Evolutionary conservation across 306 rosid species (phyloP).

Genomic region (Cyclanthera cordifolia): DNA sequence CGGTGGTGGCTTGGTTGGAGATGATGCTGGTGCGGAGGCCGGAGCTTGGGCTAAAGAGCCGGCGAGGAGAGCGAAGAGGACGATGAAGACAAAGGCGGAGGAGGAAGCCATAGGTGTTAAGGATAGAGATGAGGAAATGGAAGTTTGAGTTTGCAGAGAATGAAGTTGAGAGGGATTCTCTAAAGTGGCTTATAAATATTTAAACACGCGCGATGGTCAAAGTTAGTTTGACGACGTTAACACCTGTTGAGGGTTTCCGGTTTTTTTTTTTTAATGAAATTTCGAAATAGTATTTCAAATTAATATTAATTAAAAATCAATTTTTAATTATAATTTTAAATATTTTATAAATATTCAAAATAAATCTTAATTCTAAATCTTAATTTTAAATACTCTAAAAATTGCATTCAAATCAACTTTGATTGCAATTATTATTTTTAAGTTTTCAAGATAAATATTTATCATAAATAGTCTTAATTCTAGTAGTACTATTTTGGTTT

Average conservation of each 20-base stretch:
- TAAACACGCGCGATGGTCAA: background rate
- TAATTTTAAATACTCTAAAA: too few species aligned
- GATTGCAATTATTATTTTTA: too few species aligned
- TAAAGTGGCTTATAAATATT: background rate
- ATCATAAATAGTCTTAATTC: too few species aligned
- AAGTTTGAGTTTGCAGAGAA: background rate
- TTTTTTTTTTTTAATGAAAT: too few species aligned
- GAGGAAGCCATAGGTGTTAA: slow-evolving; percentile 33
- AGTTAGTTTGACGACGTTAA: slow-evolving; percentile 27
- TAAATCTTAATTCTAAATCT: too few species aligned
- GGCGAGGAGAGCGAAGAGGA: slow-evolving; percentile 26
- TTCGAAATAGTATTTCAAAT: too few species aligned
- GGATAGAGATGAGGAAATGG: background rate
- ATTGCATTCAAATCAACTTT: too few species aligned
- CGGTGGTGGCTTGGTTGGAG: slow-evolving; percentile 22
- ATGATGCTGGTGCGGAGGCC: slow-evolving; percentile 23
- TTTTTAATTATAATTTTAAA: too few species aligned
- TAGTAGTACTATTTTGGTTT: too few species aligned
- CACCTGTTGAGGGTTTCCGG: background rate
- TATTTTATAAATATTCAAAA: too few species aligned
- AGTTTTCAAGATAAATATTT: too few species aligned
- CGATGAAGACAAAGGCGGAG: slow-evolving; percentile 20
- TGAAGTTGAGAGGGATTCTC: background rate
- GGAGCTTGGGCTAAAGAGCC: slow-evolving; percentile 29
- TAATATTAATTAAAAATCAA: too few species aligned